Evolutionary conservation across 2,329 filamentous ascomycete species (phyloP), one percentile per base, ranked within the genome.

Genomic region (Aureobasidium vineae): DNA sequence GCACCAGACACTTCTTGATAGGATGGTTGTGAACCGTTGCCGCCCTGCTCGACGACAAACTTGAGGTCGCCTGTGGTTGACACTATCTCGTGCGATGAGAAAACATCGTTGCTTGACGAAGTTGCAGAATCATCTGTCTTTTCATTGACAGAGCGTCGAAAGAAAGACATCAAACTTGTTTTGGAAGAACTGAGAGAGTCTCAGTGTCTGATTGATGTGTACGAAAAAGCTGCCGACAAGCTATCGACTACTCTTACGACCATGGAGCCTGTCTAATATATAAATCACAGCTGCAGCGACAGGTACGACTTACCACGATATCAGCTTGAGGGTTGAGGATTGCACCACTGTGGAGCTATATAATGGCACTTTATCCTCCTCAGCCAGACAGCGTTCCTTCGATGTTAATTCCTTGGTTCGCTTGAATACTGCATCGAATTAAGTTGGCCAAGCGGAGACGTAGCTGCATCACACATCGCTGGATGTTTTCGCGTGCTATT

Each of bases 1-100:
- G 86, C 86, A 43, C 86, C 86, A 8, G 80, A 80, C 0, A 84
- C 85, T 71, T 88, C 86, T 70, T 88, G 86, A 69, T 86, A 87
- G 0, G 83, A 81, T 1, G 79, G 75, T 56, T 78, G 75, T 5
- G 80, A 77, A 19, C 78, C 80, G 70, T 88, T 88, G 3, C 79
- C 81, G 0, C 79, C 82, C 68, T 75, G 75, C 69, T 75, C 78
- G 68, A 73, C 72, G 13, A 79, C 77, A 68, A 79, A 83, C 11
- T 79, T 75, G 19, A 82, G 74, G 63, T 77, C 76, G 3, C 81
- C 80, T 66, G 79, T 77, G 64, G 65, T 65, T 21, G 52, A 56
- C 16, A 65, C 50, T 13, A 63, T 63, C 45, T 63, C 60, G 16
- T 63, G 47, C 41, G 60, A 49, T 21, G 47, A 52, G 6, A 41